A percentile compares a stretch with the other conserved stretches of the same genome.
Conservation (phyloP, 2,329 filamentous ascomycete species). For the Spiromastix sp. region DNA sequence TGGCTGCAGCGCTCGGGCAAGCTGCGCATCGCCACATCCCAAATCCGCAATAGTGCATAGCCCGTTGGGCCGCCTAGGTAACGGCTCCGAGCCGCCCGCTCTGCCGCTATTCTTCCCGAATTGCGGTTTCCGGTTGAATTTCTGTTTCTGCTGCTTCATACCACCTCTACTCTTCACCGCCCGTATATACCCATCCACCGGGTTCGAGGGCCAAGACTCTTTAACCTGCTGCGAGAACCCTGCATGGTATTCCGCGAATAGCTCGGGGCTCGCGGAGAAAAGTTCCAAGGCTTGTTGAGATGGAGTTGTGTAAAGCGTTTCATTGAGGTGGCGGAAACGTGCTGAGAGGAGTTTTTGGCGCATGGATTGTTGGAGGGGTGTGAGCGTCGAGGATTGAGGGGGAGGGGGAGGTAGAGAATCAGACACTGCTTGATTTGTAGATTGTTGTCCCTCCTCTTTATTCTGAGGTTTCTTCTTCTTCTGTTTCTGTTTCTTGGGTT, state of each 20-base stretch:
- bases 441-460: constrained; percentile 12
- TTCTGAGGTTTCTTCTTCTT: constrained; percentile 8
- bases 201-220: constrained; percentile 87
- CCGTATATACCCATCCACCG: constrained; percentile 74
- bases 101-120: constrained; percentile 16
- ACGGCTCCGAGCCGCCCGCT: constrained; percentile 28
- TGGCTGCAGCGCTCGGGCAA: constrained; percentile 55
- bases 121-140: constrained; percentile 8
- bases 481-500: constrained; percentile 10
- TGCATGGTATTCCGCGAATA: constrained; percentile 93
- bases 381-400: constrained; percentile 53
- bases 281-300: constrained; percentile 73
- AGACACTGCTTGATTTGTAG: background rate
- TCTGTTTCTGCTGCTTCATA: constrained; percentile 29
- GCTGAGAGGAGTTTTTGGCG: constrained; percentile 87
- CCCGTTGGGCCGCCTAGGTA: constrained; percentile 60
- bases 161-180: constrained; percentile 60
- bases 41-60: constrained; percentile 77
- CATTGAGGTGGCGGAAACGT: constrained; percentile 93
- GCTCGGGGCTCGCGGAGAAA: constrained; percentile 76
- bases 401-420: constrained; percentile 23
- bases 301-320: constrained; percentile 88
- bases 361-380: constrained; percentile 89
- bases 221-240: constrained; percentile 93
- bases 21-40: constrained; percentile 82